A percentile compares a stretch with the other conserved stretches of the same genome.
phyloP scores from a whole-genome alignment of 257 asterid genomes.

The Solanum rostratum region DNA sequence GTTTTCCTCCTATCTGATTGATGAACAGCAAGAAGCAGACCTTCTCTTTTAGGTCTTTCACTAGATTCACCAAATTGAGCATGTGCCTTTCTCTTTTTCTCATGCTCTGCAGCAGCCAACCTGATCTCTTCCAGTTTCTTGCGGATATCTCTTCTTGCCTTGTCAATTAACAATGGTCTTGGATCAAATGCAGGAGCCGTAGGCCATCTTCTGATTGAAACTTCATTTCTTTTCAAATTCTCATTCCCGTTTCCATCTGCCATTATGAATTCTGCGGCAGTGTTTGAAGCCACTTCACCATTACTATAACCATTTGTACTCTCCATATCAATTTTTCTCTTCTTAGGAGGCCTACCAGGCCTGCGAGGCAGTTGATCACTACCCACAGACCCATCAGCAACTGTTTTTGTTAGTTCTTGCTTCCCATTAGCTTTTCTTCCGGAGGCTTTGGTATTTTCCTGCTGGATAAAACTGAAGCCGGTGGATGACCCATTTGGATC shows the following conservation, averaged over 20 bases:
- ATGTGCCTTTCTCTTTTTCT: slow-evolving; percentile 34
- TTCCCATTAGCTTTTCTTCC: slow-evolving; percentile 39
- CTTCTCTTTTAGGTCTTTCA: slow-evolving; percentile 16
- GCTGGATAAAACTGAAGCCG: slow-evolving; percentile 34
- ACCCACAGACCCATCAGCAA: slow-evolving; percentile 26
- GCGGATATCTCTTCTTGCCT: slow-evolving; percentile 54
- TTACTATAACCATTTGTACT: slow-evolving; percentile 19
- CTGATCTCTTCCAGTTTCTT: slow-evolving; percentile 55
- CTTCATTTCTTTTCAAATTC: slow-evolving; percentile 28
- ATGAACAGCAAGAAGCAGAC: slow-evolving; percentile 10
- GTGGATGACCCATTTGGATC: slow-evolving; percentile 52
- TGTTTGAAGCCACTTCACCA: slow-evolving; percentile 19
- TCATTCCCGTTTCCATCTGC: slow-evolving; percentile 43
- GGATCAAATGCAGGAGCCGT: slow-evolving; percentile 53
- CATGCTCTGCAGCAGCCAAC: slow-evolving; percentile 52
- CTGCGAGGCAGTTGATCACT: slow-evolving; percentile 36
- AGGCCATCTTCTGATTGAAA: slow-evolving; percentile 32
- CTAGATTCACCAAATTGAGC: slow-evolving; percentile 22
- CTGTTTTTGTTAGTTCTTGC: slow-evolving; percentile 18
- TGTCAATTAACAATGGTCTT: slow-evolving; percentile 59
- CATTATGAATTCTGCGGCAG: slow-evolving; percentile 25
- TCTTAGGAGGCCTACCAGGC: slow-evolving; percentile 81
- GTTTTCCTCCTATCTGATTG: slow-evolving; percentile 42
- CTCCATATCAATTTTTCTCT: slow-evolving; percentile 49
- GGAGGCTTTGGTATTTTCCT: slow-evolving; percentile 31